Evolutionary conservation across 2,329 filamentous ascomycete species (phyloP), one percentile per base, ranked within the genome.

Genomic region (Saccharata proteae): DNA sequence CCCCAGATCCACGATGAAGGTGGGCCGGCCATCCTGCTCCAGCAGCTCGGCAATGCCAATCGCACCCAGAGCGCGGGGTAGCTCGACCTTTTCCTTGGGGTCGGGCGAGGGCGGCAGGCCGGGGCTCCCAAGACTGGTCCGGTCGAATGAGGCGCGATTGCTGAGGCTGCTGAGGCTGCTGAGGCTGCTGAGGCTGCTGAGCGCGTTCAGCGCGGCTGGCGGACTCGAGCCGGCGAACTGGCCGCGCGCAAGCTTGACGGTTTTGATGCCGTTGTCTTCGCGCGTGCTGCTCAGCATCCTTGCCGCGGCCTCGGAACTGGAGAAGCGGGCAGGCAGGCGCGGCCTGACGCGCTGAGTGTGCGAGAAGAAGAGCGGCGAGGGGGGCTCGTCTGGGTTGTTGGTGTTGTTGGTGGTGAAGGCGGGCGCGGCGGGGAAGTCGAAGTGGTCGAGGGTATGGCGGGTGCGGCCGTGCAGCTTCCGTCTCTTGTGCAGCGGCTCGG

Each of bases 21-120:
- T 81, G 3, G 80, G 82, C 27, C 82, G 64, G 29, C 78, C 71
- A 48, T 90, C 82, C 41, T 80, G 71, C 46, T 88, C 80, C 23
- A 90, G 54, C 22, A 88, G 58, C 50, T 88, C 82, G 13, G 77
- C 56, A 7, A 83, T 66, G 15, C 78, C 76, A 30, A 85, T 63
- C 16, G 69, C 68, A 24, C 71, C 70, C 4, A 86, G 61, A 30
- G 73, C 58, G 30, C 73, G 65, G 26, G 72, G 40, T 4, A 64
- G 61, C 2, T 70, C 61, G 1, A 60, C 52, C 32, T 62, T 55
- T 5, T 59, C 54, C 38, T 61, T 48, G 38, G 59, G 52, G 34
- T 74, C 73, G 6, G 71, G 65, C 31, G 67, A 36, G 15, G 6
- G 29, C 16, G 29, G 29, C 9, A 29, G 22, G n/a, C n/a, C n/a